These are phyloP conservation scores for Malassezia caprae DNA, from an alignment of 1,284 basidiomycete genomes.

Conservation along the genomic window DNA sequence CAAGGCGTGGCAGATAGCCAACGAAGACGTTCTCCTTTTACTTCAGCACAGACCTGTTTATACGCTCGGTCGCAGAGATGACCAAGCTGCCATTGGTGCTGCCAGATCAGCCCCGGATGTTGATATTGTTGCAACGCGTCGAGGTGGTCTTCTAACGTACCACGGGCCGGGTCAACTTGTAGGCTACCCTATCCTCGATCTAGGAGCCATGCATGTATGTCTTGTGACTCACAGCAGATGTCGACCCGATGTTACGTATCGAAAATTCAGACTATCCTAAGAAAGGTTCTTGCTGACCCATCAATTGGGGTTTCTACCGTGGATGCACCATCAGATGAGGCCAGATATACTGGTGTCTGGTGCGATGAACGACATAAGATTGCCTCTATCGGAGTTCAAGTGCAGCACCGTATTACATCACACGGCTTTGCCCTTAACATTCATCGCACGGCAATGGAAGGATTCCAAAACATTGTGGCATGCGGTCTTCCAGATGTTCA, in stretches of 20 bases:
- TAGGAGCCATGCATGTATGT: slow-evolving; percentile 57
- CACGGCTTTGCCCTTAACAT: slow-evolving; percentile 94
- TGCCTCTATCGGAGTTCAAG: slow-evolving; percentile 89
- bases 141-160: slow-evolving; percentile 90
- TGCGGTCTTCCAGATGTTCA: slow-evolving; percentile 81
- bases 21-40: slow-evolving; percentile 52
- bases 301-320: slow-evolving; percentile 47
- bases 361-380: slow-evolving; percentile 58
- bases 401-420: slow-evolving; percentile 80
- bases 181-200: slow-evolving; percentile 84
- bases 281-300: slow-evolving; percentile 55
- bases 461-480: slow-evolving; percentile 81
- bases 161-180: slow-evolving; percentile 96
- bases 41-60: slow-evolving; percentile 81
- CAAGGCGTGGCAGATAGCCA: slow-evolving; percentile 36
- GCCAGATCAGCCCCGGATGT: slow-evolving; percentile 60
- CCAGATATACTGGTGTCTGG: slow-evolving; percentile 42
- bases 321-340: slow-evolving; percentile 22
- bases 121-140: slow-evolving; percentile 69
- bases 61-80: slow-evolving; percentile 66
- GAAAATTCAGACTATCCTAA: slow-evolving; percentile 58
- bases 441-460: slow-evolving; percentile 60
- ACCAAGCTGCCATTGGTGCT: slow-evolving; percentile 62
- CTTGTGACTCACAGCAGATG: slow-evolving; percentile 12
- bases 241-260: slow-evolving; percentile 63